A percentile compares a stretch with the other conserved stretches of the same genome.
Conservation (phyloP, 768 basidiomycete species). For the Tulasnella sp. region DNA sequence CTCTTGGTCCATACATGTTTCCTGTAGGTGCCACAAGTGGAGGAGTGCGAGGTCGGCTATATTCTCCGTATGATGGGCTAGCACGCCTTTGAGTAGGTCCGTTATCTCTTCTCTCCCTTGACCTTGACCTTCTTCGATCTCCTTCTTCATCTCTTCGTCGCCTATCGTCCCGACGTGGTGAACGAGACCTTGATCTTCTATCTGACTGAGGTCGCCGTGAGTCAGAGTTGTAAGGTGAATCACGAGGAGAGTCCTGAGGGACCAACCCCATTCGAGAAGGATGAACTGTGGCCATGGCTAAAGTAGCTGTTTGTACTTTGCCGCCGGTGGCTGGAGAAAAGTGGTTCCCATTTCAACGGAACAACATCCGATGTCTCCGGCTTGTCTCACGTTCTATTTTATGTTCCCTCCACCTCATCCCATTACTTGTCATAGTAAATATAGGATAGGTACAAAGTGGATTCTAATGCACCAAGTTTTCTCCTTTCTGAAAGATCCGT, state of each 20-base stretch:
- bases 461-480: no score
- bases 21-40: constrained; percentile 37
- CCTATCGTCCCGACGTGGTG: background rate
- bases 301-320: background rate
- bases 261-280: constrained; percentile 60
- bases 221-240: constrained; percentile 17
- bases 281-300: constrained; percentile 54
- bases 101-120: constrained; percentile 12
- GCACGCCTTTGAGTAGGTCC: constrained; percentile 6
- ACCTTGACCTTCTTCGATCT: constrained; percentile 7
- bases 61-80: constrained; percentile 52
- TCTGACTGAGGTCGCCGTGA: constrained; percentile 13
- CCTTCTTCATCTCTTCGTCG: background rate
- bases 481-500: no score
- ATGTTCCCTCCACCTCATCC: no score
- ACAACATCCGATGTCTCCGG: no score
- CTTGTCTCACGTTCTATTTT: no score
- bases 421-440: no score
- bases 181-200: constrained; percentile 12
- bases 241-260: constrained; percentile 31
- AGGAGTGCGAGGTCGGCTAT: constrained; percentile 34
- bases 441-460: no score
- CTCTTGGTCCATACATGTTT: constrained; percentile 44
- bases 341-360: no score
- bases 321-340: no score